These are phyloP conservation scores for Diplogelasinospora grovesii DNA, from an alignment of 495 filamentous ascomycete genomes.

Conservation along the genomic window DNA sequence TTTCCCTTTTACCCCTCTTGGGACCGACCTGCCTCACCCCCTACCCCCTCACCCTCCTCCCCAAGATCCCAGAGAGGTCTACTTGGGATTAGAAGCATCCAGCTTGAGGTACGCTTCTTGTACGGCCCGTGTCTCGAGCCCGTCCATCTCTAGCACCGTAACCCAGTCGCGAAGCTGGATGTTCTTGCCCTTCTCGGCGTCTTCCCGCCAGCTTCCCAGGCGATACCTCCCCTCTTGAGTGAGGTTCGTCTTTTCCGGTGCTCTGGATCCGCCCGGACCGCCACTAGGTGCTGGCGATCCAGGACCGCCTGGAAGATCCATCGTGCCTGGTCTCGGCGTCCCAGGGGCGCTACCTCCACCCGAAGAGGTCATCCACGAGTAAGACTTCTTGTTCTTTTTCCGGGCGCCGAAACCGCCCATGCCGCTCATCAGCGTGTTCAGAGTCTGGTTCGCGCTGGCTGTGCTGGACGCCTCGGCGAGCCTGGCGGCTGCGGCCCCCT, in stretches of 20 bases:
- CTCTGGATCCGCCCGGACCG: conserved; percentile 4
- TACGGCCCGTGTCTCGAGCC: conserved; percentile 46
- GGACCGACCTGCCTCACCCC: no score
- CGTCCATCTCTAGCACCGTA: conserved; percentile 54
- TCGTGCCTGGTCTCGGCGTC: conserved; percentile 28
- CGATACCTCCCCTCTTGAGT: conserved; percentile 35
- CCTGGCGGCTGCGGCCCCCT: conserved; percentile 48
- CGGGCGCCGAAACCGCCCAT: conserved; percentile 50
- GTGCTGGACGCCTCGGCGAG: conserved; percentile 47
- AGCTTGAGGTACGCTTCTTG: conserved; percentile 48
- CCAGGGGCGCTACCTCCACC: conserved; percentile 39
- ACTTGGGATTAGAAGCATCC: conserved; percentile 27
- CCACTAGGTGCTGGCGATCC: conserved; percentile 14
- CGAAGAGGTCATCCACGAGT: conserved; percentile 58
- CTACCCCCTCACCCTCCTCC: no score
- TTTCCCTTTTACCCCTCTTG: neutral
- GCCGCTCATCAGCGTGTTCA: conserved; percentile 44
- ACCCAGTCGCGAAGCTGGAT: conserved; percentile 69
- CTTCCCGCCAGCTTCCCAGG: conserved; percentile 58
- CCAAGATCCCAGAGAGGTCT: no score
- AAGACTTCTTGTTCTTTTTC: conserved; percentile 50
- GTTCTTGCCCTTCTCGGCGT: conserved; percentile 50
- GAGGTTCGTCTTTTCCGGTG: conserved; percentile 20
- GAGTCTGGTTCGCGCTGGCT: conserved; percentile 49
- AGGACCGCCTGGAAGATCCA: conserved; percentile 19